These are phyloP conservation scores for Bremia lactucae DNA, from an alignment of 352 stramenopile genomes.

Conservation along the genomic window DNA sequence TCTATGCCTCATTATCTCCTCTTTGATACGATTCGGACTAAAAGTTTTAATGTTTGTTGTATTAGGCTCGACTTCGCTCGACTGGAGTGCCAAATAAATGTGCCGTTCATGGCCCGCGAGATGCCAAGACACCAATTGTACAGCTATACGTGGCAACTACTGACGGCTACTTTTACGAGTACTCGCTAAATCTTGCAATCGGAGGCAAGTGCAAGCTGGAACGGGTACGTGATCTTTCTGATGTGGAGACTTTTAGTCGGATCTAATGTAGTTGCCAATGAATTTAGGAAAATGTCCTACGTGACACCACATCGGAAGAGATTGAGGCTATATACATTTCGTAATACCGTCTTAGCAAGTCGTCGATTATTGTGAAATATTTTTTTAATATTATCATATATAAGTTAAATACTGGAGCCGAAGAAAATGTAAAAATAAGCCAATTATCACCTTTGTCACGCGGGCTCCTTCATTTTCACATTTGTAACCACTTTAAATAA, in stretches of 20 bases:
- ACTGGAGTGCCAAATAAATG: slow-evolving; percentile 65
- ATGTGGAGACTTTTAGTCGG: not conserved
- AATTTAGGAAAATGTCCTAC: slow-evolving; percentile 69
- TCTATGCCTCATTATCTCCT: not conserved
- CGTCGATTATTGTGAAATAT: too few relatives aligned
- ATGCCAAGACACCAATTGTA: slow-evolving; percentile 34
- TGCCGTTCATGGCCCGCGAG: slow-evolving; percentile 64
- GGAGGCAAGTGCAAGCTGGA: slow-evolving; percentile 79
- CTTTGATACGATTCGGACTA: not conserved
- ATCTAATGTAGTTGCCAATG: not conserved
- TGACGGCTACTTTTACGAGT: slow-evolving; percentile 83
- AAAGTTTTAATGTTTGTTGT: slow-evolving; percentile 1
- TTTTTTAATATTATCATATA: too few relatives aligned
- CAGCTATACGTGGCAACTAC: slow-evolving; percentile 73
- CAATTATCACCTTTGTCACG: too few relatives aligned
- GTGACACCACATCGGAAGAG: slow-evolving; percentile 74
- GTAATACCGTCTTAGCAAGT: slow-evolving; percentile 14
- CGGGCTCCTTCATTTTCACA: too few relatives aligned
- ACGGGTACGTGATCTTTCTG: slow-evolving; percentile 10
- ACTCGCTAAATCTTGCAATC: slow-evolving; percentile 58
- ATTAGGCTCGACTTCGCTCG: slow-evolving; percentile 59
- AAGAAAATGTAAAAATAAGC: too few relatives aligned
- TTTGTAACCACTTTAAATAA: too few relatives aligned
- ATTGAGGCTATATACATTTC: slow-evolving; percentile 79
- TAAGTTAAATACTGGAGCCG: too few relatives aligned